Evolutionary conservation across 148 eudicot species (phyloP), one percentile per base, ranked within the genome.

Genomic region (Chenopodium formosanum): DNA sequence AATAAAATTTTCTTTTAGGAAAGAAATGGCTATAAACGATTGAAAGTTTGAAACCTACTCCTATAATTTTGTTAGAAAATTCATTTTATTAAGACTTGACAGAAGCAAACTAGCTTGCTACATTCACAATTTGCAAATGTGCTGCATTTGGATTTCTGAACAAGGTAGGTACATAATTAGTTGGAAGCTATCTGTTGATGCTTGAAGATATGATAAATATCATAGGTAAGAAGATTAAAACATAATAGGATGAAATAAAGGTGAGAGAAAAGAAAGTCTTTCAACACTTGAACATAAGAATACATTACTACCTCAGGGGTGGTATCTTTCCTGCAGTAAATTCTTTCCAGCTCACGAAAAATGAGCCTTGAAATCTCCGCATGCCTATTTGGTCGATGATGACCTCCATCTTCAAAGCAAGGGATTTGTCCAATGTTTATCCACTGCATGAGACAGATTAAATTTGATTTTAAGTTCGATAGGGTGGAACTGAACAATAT

Each of bases 401-500:
- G 99, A 75, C 98, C 97, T 80, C 99, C 99, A 86, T 84, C 98
- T 86, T 96, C 99, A 78, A 91, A 92, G 90, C 99, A 96, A 62
- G 95, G 90, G 80, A 96, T 91, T 88, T 96, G 98, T 50, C 98
- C 99, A 52, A 91, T 96, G 88, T 94, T 96, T 87, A 96, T 94
- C 99, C 99, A 94, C 99, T 96, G 88, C 87, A 89, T 7, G 83
- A 63, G 80, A 80, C 60, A 29, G 69, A 46, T 8, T 37, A 32
- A 53, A 66, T 1, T 65, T 29, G 34, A 44, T 73, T 75, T 44
- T 73, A 77, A 64, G 58, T 75, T 63, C 10, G 16, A 70, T 11
- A 73, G 10, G 34, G 82, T 53, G 48, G 73, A 58, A 40, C 32
- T 23, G 32, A 34, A 12, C 50, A 66, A 40, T 17, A 40, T 13